Percentiles rank a stretch among this genome's conserved stretches.
Conservation (phyloP, 352 stramenopile genomes). For the Globisporangium solare region DNA sequence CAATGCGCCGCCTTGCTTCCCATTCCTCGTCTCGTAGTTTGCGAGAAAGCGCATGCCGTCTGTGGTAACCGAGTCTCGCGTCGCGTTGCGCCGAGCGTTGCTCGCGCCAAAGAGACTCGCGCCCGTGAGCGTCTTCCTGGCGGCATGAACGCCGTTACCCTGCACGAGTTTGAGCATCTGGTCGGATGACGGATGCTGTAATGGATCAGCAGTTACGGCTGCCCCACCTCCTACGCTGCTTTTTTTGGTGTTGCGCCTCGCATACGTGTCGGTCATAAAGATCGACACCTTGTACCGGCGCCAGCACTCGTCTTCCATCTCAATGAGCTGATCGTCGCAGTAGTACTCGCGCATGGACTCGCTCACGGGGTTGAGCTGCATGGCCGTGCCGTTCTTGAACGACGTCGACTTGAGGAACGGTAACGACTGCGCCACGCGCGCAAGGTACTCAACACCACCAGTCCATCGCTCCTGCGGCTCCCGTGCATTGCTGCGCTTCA, state of each 20-base stretch:
- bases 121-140: constrained; percentile 37
- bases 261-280: constrained; percentile 44
- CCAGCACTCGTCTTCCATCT: constrained; percentile 76
- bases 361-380: constrained; percentile 53
- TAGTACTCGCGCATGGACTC: constrained; percentile 49
- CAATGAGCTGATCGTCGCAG: constrained; percentile 29
- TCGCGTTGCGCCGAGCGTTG: constrained; percentile 12
- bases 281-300: constrained; percentile 65
- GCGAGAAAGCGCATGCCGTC: constrained; percentile 57
- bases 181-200: background rate
- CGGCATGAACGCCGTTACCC: constrained; percentile 16
- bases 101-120: constrained; percentile 23
- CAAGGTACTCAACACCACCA: constrained; percentile 9
- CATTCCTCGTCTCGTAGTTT: constrained; percentile 43
- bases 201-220: too few species aligned
- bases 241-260: constrained; percentile 2
- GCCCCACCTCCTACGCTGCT: constrained; percentile 8
- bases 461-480: constrained; percentile 1
- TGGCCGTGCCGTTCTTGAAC: constrained; percentile 44
- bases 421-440: constrained; percentile 13
- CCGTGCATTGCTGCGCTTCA: background rate
- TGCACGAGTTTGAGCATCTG: constrained; percentile 5
- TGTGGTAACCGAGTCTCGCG: constrained; percentile 34
- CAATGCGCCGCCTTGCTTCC: constrained; percentile 9
- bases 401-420: constrained; percentile 29